Conservation (phyloP, 2,329 filamentous ascomycete genomes). For the Drechslerella coelobrocha region DNA sequence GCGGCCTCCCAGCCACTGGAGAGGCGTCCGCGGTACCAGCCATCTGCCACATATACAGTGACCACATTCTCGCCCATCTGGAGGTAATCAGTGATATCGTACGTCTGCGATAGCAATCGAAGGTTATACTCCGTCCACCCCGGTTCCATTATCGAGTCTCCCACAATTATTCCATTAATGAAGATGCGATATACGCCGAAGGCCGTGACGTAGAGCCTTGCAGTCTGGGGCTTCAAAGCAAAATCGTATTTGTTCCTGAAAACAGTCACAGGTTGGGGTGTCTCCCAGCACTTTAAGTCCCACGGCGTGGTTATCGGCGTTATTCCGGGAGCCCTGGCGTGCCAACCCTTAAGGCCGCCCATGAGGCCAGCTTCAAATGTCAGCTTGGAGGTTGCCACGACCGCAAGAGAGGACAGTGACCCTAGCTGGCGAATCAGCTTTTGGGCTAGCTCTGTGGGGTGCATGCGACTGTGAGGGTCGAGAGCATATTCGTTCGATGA, state of each 20-base stretch:
- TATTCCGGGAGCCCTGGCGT: constrained; percentile 11
- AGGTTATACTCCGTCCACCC: constrained; percentile 42
- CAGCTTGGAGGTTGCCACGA: constrained; percentile 9
- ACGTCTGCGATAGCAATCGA: constrained; percentile 34
- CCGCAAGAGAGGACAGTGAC: neutral
- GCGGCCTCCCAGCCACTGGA: constrained; percentile 29
- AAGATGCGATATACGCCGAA: constrained; percentile 38
- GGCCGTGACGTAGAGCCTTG: constrained; percentile 29
- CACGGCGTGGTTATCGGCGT: constrained; percentile 34
- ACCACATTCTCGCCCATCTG: constrained; percentile 21
- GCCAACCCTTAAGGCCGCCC: constrained; percentile 33
- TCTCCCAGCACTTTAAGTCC: constrained; percentile 31
- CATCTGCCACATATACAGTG: constrained; percentile 33
- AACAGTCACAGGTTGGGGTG: constrained; percentile 22
- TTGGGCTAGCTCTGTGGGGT: neutral
- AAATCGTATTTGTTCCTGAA: constrained; percentile 31
- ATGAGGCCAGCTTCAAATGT: constrained; percentile 30
- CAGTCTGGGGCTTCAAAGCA: constrained; percentile 16
- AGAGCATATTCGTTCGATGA: too few relatives aligned
- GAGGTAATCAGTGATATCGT: constrained; percentile 44
- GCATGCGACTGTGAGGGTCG: too few relatives aligned
- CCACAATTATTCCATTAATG: constrained; percentile 36
- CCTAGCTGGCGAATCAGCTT: neutral
- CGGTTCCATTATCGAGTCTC: constrained; percentile 37
- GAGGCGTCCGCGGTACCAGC: constrained; percentile 41